These are phyloP conservation scores for Calonectria leucothoes DNA, from an alignment of 2,329 filamentous ascomycete species.

Conservation along the genomic window DNA sequence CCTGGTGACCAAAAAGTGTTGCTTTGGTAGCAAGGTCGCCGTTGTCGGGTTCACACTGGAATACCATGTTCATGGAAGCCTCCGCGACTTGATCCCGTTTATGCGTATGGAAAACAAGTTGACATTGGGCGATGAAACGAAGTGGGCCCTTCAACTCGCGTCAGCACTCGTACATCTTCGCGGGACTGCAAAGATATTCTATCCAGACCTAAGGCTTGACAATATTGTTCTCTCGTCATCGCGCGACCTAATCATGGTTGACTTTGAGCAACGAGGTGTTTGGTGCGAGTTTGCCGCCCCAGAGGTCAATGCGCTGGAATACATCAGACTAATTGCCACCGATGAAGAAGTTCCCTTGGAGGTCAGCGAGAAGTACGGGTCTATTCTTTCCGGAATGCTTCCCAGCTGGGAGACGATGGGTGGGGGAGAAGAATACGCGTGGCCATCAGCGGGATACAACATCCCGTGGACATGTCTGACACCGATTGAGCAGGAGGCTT, in stretches of 20 bases:
- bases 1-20: slow-evolving; percentile 66
- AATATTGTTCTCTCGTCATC: slow-evolving; percentile 65
- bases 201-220: slow-evolving; percentile 70
- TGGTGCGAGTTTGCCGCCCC: slow-evolving; percentile 72
- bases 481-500: slow-evolving; percentile 63
- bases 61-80: slow-evolving; percentile 64
- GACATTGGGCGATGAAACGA: slow-evolving; percentile 56
- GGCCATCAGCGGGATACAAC: slow-evolving; percentile 64
- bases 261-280: slow-evolving; percentile 72
- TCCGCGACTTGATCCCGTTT: slow-evolving; percentile 66
- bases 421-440: slow-evolving; percentile 58
- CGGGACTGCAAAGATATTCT: slow-evolving; percentile 59
- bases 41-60: slow-evolving; percentile 68
- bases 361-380: slow-evolving; percentile 54
- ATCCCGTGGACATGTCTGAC: slow-evolving; percentile 67
- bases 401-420: slow-evolving; percentile 57
- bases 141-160: slow-evolving; percentile 66
- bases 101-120: slow-evolving; percentile 60
- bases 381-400: slow-evolving; percentile 56
- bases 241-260: slow-evolving; percentile 65
- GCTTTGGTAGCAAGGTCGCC: slow-evolving; percentile 66
- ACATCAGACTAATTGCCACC: slow-evolving; percentile 64
- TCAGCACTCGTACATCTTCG: slow-evolving; percentile 63
- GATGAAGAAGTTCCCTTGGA: slow-evolving; percentile 58
- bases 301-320: slow-evolving; percentile 70